Conservation (phyloP, 163 green algal genomes). For the Volvox carteri region DNA sequence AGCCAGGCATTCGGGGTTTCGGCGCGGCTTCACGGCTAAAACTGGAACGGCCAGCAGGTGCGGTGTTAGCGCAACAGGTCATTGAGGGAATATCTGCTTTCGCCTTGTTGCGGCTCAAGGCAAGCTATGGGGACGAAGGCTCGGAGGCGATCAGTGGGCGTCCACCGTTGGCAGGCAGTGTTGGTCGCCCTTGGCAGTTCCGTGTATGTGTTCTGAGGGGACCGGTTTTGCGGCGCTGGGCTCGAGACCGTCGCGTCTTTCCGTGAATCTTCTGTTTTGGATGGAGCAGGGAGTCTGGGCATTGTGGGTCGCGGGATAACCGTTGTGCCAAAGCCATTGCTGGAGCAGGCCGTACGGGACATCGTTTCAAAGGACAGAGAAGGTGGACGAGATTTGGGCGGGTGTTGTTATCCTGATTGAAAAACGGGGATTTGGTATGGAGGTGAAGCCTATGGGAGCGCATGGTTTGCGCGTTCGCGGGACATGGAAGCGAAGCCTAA, state of each 20-base stretch:
- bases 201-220: too few relatives aligned
- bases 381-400: too few relatives aligned
- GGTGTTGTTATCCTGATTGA: too few relatives aligned
- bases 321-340: not conserved
- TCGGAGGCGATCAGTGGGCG: too few relatives aligned
- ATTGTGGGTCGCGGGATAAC: constrained; percentile 29
- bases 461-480: too few relatives aligned
- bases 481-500: too few relatives aligned
- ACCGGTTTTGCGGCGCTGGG: not conserved
- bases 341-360: not conserved
- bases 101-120: not conserved
- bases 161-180: too few relatives aligned
- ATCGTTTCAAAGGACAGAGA: not conserved
- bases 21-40: not conserved
- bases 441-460: too few relatives aligned
- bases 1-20: not conserved
- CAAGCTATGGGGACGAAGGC: not conserved
- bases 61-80: not conserved
- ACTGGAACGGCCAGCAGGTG: not conserved
- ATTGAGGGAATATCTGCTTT: not conserved
- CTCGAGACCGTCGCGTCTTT: not conserved
- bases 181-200: too few relatives aligned
- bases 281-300: constrained; percentile 6
- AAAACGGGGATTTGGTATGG: too few relatives aligned
- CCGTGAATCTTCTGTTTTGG: constrained; percentile 33